Percentiles rank a stretch among this genome's conserved stretches.
These are phyloP conservation scores for Chloranthus sessilifolius DNA, from an alignment of 164 flowering plant species.

Conservation along the genomic window DNA sequence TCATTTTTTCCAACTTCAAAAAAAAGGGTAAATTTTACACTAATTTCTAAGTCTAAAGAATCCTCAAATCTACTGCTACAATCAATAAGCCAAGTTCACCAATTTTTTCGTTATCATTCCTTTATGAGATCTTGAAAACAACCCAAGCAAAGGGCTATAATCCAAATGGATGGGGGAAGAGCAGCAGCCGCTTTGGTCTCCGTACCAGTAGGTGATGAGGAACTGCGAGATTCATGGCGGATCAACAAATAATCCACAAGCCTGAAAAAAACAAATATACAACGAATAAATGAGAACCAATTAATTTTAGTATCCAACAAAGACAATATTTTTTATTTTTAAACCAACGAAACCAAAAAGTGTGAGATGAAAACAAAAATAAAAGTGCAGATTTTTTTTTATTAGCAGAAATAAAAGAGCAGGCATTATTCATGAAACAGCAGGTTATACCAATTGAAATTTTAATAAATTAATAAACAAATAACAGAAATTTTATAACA, in stretches of 20 bases:
- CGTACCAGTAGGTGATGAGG: conserved; percentile 19
- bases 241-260: conserved; percentile 5
- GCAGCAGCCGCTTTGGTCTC: conserved; percentile 26
- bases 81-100: conserved; percentile 29
- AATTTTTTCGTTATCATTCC: conserved; percentile 15
- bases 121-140: conserved; percentile 1
- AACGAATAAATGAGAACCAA: too few species aligned
- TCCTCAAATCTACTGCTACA: conserved; percentile 7
- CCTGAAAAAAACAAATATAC: conserved; percentile 20
- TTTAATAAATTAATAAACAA: too few species aligned
- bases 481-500: too few species aligned
- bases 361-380: too few species aligned
- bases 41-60: neutral
- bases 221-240: conserved; percentile 18
- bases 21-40: neutral
- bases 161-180: conserved; percentile 16
- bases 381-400: too few species aligned
- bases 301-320: too few species aligned
- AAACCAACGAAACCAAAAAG: too few species aligned
- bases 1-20: neutral
- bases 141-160: conserved; percentile 14
- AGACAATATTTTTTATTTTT: too few species aligned
- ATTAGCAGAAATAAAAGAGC: too few species aligned
- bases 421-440: too few species aligned
- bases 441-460: too few species aligned